These are phyloP conservation scores for Kodamaea suecica DNA, from an alignment of 1,139 yeast genomes.

Conservation along the genomic window DNA sequence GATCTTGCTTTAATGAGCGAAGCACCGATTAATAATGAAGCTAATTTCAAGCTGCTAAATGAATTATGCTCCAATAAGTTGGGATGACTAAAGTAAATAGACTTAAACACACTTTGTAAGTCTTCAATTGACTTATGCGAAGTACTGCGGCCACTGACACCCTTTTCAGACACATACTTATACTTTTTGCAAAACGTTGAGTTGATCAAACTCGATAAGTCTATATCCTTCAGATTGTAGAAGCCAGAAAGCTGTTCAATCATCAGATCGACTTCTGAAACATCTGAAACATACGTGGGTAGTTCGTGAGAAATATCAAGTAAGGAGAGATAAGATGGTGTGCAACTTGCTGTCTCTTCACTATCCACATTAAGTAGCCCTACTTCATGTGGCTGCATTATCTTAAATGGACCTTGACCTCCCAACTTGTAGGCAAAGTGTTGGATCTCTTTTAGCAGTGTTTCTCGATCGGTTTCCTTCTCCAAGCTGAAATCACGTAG, in stretches of 20 bases:
- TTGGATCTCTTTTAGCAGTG: slow-evolving; percentile 18
- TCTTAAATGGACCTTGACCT: slow-evolving; percentile 24
- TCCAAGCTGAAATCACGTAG: background rate
- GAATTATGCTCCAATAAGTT: slow-evolving; percentile 15
- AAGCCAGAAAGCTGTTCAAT: slow-evolving; percentile 43
- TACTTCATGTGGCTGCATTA: slow-evolving; percentile 8
- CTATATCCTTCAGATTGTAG: slow-evolving; percentile 28
- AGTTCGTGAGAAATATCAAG: slow-evolving; percentile 22
- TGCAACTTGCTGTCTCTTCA: too few species aligned
- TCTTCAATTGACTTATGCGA: slow-evolving; percentile 12
- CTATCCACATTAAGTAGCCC: slow-evolving; percentile 10
- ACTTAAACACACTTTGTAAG: slow-evolving; percentile 8
- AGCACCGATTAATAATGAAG: slow-evolving; percentile 23
- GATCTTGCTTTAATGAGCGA: slow-evolving; percentile 26
- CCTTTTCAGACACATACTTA: slow-evolving; percentile 2
- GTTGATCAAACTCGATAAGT: slow-evolving; percentile 13
- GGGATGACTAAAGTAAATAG: slow-evolving; percentile 9
- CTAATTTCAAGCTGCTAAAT: slow-evolving; percentile 14
- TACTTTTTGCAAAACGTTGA: slow-evolving; percentile 9
- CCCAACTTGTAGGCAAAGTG: slow-evolving; percentile 26
- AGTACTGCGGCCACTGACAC: background rate
- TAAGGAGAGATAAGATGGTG: slow-evolving; percentile 20
- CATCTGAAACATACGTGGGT: slow-evolving; percentile 27
- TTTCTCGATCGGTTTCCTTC: background rate
- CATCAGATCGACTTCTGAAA: slow-evolving; percentile 50